phyloP scores from a whole-genome alignment of 768 basidiomycete species.

The Mycena sanguinolenta region DNA sequence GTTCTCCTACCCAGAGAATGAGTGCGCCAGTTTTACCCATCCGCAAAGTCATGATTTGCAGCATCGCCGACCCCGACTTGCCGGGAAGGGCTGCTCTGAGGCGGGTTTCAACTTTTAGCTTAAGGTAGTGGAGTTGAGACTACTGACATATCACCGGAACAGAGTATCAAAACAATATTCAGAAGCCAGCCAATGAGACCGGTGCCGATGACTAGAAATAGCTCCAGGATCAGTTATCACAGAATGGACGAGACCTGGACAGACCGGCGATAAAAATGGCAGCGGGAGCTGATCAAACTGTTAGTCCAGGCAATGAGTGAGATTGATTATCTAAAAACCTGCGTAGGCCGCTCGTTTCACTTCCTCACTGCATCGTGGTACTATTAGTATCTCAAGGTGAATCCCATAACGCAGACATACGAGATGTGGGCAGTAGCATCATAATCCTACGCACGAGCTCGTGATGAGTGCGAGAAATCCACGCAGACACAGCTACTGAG shows the following conservation, averaged over 20 bases:
- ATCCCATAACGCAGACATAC: conserved; percentile 55
- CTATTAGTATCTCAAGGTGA: conserved; percentile 20
- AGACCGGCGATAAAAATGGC: conserved; percentile 46
- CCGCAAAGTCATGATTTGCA: conserved; percentile 82
- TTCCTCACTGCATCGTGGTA: conserved; percentile 68
- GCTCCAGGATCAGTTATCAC: neutral
- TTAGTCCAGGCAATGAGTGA: conserved; percentile 3
- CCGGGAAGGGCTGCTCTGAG: conserved; percentile 75
- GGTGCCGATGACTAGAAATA: conserved; percentile 72
- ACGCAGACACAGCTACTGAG: conserved; percentile 6
- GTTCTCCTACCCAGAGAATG: conserved; percentile 73
- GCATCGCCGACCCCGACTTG: conserved; percentile 77
- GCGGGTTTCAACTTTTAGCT: neutral
- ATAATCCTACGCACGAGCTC: conserved; percentile 67
- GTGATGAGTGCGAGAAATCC: neutral
- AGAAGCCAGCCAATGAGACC: conserved; percentile 89
- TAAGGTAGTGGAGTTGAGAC: neutral
- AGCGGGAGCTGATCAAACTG: conserved; percentile 39
- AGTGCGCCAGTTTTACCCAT: conserved; percentile 84
- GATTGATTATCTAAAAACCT: conserved; percentile 52
- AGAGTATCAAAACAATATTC: conserved; percentile 89
- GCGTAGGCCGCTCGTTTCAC: conserved; percentile 85
- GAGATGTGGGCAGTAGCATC: conserved; percentile 89
- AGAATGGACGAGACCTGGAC: neutral
- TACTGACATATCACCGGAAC: conserved; percentile 80